Percentiles rank a stretch among this genome's conserved stretches.
These are phyloP conservation scores for Coprinopsis cinerea DNA, from an alignment of 768 basidiomycete species.

Conservation along the genomic window DNA sequence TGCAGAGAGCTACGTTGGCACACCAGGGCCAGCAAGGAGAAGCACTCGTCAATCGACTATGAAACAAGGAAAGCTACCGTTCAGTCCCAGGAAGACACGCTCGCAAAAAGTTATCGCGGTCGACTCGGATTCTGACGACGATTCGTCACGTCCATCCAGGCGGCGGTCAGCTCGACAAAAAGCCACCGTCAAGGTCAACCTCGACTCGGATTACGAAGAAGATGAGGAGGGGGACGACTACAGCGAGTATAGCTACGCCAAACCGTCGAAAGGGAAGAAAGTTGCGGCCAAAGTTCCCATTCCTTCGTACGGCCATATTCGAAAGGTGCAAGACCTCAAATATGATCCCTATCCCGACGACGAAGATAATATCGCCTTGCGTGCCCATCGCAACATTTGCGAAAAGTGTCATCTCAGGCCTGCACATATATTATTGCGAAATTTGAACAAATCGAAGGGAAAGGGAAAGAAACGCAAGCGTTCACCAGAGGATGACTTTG, in stretches of 20 bases:
- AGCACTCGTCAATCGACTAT: slow-evolving; percentile 12
- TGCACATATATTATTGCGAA: slow-evolving; percentile 45
- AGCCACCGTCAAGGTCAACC: slow-evolving; percentile 31
- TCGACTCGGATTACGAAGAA: slow-evolving; percentile 25
- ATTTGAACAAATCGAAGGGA: slow-evolving; percentile 32
- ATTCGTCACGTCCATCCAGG: slow-evolving; percentile 18
- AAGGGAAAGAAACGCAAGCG: slow-evolving; percentile 35
- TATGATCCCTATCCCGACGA: slow-evolving; percentile 51
- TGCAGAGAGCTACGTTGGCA: slow-evolving; percentile 17
- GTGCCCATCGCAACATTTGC: slow-evolving; percentile 58
- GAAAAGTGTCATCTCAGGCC: slow-evolving; percentile 66
- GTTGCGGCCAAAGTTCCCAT: slow-evolving; percentile 22
- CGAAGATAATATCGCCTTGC: slow-evolving; percentile 42
- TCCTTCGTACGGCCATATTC: slow-evolving; percentile 42
- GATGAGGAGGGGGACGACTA: slow-evolving; percentile 27
- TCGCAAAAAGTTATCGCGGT: slow-evolving; percentile 26
- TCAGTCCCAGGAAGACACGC: slow-evolving; percentile 63
- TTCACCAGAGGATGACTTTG: slow-evolving; percentile 42
- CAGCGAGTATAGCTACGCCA: slow-evolving; percentile 18
- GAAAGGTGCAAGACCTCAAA: slow-evolving; percentile 34
- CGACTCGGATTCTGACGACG: slow-evolving; percentile 31
- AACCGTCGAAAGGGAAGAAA: slow-evolving; percentile 16
- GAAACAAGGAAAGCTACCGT: slow-evolving; percentile 39
- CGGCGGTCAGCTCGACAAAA: slow-evolving; percentile 44
- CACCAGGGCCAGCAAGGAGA: slow-evolving; percentile 16